Conservation (phyloP, 495 filamentous ascomycete genomes). For the Trichoderma erinaceum region DNA sequence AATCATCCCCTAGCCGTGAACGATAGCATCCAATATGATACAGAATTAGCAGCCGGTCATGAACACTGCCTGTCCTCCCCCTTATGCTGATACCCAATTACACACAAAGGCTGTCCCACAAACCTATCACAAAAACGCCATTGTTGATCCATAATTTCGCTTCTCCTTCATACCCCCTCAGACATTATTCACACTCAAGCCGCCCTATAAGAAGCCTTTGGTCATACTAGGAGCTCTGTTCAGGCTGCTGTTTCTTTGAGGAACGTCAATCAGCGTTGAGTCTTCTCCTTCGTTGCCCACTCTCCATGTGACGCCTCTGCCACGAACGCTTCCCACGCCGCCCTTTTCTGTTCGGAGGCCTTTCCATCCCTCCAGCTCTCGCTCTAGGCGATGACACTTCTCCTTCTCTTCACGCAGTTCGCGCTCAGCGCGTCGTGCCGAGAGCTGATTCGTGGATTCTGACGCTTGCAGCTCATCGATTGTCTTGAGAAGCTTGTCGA, state of each 20-base stretch:
- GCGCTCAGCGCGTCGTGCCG: constrained; percentile 76
- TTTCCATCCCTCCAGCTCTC: constrained; percentile 85
- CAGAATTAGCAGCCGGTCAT: not conserved
- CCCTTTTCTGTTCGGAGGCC: constrained; percentile 59
- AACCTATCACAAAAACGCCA: constrained; percentile 6
- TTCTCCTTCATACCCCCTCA: not conserved
- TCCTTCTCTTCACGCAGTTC: constrained; percentile 87
- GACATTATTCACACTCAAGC: not conserved
- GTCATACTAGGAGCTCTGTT: constrained; percentile 45
- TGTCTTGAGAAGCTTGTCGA: constrained; percentile 76
- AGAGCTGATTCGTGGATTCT: constrained; percentile 72
- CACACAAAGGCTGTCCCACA: constrained; percentile 10
- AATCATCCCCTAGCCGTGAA: not conserved
- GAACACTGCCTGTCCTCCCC: not conserved
- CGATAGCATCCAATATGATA: constrained; percentile 9
- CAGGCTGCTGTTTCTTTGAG: constrained; percentile 51
- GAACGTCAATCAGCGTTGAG: constrained; percentile 40
- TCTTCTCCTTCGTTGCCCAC: constrained; percentile 33
- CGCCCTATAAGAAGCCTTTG: constrained; percentile 48
- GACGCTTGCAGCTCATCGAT: constrained; percentile 90
- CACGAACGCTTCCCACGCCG: constrained; percentile 27
- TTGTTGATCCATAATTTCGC: not conserved
- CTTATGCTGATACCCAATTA: constrained; percentile 2
- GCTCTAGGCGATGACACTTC: constrained; percentile 71
- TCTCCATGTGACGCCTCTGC: constrained; percentile 34